phyloP scores from a whole-genome alignment of 192 early-diverging fungal species.

The Diversispora eburnea region DNA sequence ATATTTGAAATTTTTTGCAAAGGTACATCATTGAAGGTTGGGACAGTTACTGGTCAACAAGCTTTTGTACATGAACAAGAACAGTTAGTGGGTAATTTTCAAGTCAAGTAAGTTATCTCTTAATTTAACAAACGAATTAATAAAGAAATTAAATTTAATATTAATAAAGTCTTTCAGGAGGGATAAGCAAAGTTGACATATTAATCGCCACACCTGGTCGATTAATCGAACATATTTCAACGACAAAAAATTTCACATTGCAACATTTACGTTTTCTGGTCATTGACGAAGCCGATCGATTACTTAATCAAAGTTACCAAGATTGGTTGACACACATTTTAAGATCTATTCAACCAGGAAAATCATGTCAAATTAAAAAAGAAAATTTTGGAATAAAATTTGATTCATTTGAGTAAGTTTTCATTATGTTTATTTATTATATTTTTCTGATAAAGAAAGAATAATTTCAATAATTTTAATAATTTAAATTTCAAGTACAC shows the following conservation, averaged over 20 bases:
- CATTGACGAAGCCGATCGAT: constrained; percentile 94
- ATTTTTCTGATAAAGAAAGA: too few relatives aligned
- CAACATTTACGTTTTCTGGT: constrained; percentile 88
- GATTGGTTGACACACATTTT: constrained; percentile 85
- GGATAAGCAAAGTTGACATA: constrained; percentile 75
- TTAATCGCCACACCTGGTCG: constrained; percentile 94
- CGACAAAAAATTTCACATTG: constrained; percentile 81
- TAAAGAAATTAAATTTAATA: background rate
- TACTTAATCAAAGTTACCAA: constrained; percentile 88
- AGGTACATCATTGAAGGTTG: constrained; percentile 71
- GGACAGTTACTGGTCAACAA: constrained; percentile 70
- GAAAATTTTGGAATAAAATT: constrained; percentile 7
- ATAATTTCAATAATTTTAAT: background rate
- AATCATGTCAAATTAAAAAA: background rate
- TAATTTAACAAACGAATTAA: background rate
- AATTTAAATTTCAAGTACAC: background rate
- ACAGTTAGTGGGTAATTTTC: constrained; percentile 38
- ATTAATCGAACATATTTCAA: constrained; percentile 85
- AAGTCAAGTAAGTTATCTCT: constrained; percentile 24
- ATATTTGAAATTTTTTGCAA: constrained; percentile 73
- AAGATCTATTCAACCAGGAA: constrained; percentile 48
- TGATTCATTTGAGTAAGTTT: constrained; percentile 30
- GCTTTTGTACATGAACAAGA: constrained; percentile 73
- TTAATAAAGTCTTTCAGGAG: constrained; percentile 43
- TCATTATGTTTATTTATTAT: background rate